Conservation (phyloP, 2,329 filamentous ascomycete genomes). For the Cladophialophora carrionii region DNA sequence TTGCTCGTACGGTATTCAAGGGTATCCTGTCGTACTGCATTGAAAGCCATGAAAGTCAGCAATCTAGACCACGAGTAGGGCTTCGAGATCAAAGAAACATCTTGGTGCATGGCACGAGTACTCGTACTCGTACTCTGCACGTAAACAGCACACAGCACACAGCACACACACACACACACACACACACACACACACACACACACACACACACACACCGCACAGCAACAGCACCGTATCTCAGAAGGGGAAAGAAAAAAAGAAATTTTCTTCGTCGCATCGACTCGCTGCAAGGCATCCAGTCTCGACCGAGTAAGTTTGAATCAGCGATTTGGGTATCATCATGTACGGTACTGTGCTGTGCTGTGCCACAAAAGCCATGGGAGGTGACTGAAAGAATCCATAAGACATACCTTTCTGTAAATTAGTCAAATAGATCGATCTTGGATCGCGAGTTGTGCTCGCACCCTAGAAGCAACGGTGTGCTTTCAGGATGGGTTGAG, state of each 20-base stretch:
- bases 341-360: constrained; percentile 1
- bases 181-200: too few relatives aligned
- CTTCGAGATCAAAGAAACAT: neutral
- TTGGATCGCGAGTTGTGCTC: neutral
- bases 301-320: constrained; percentile 21
- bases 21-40: neutral
- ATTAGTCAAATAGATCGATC: neutral
- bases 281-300: constrained; percentile 2
- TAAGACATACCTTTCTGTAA: neutral
- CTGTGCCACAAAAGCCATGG: neutral
- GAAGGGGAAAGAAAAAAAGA: constrained; percentile 24
- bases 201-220: too few relatives aligned
- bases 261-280: constrained; percentile 19
- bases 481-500: too few relatives aligned
- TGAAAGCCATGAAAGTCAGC: neutral
- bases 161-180: too few relatives aligned
- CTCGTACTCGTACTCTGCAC: neutral
- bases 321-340: constrained; percentile 22
- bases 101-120: neutral
- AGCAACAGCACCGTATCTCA: constrained; percentile 8
- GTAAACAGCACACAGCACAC: neutral
- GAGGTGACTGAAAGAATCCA: neutral
- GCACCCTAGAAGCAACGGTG: neutral
- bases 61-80: neutral
- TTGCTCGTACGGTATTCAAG: neutral